phyloP scores from a whole-genome alignment of 1,139 yeast species.

The Hansenula lynferdii region DNA sequence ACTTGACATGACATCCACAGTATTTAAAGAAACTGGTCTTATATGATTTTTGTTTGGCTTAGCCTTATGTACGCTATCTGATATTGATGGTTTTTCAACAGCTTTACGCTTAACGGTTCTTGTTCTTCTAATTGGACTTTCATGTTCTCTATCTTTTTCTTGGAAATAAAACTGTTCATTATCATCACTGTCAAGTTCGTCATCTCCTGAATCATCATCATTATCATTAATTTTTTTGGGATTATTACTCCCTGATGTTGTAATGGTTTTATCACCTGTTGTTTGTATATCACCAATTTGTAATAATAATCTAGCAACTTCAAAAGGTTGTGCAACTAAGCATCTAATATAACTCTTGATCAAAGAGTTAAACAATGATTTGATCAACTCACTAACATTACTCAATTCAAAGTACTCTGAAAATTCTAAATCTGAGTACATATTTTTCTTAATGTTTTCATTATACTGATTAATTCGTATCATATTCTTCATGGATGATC shows the following conservation, averaged over 20 bases:
- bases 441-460: conserved; percentile 34
- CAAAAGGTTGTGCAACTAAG: conserved; percentile 81
- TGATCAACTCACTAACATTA: conserved; percentile 50
- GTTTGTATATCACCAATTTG: conserved; percentile 67
- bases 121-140: conserved; percentile 17
- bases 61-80: conserved; percentile 5
- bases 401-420: conserved; percentile 58
- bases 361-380: conserved; percentile 54
- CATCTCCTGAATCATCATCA: conserved; percentile 30
- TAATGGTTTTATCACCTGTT: neutral
- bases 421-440: conserved; percentile 61
- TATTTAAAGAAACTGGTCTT: conserved; percentile 58
- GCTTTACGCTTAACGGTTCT: conserved; percentile 11
- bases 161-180: conserved; percentile 57
- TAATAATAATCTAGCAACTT: conserved; percentile 68
- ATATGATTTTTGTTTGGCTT: conserved; percentile 29
- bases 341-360: conserved; percentile 63
- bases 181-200: conserved; percentile 43
- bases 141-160: conserved; percentile 24
- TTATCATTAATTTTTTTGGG: conserved; percentile 38
- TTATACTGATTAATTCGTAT: conserved; percentile 17
- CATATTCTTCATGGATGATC: conserved; percentile 13
- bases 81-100: conserved; percentile 2
- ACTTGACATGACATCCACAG: conserved; percentile 68
- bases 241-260: conserved; percentile 10